Evolutionary conservation across 805 yeast genomes (phyloP).

Genomic region (Suhomyces pyralidae): DNA sequence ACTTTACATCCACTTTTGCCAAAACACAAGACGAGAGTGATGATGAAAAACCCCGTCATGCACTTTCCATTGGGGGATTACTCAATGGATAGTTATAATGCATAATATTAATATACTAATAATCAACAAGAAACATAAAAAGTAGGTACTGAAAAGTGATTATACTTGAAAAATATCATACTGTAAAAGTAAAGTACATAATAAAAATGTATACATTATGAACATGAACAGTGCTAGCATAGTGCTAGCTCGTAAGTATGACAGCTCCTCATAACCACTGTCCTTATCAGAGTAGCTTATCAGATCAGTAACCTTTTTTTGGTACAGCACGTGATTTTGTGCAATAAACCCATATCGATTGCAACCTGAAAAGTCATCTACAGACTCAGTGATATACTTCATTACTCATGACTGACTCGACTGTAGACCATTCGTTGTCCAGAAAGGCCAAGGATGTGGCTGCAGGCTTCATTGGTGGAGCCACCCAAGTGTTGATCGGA

Average conservation of each 20-base stretch:
- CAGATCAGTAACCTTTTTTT: not conserved
- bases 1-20: conserved; percentile 21
- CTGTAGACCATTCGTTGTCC: conserved; percentile 32
- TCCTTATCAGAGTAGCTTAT: not conserved
- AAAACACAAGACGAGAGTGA: not conserved
- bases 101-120: too few relatives aligned
- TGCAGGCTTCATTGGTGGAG: conserved; percentile 47
- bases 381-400: too few relatives aligned
- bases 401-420: conserved; percentile 13
- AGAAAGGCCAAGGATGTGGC: conserved; percentile 41
- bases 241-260: too few relatives aligned
- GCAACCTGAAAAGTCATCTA: not conserved
- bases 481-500: conserved; percentile 46
- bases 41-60: conserved; percentile 14
- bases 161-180: too few relatives aligned
- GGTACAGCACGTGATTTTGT: conserved; percentile 11
- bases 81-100: conserved; percentile 24
- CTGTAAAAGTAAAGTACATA: too few relatives aligned
- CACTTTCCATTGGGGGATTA: conserved; percentile 40
- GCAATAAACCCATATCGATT: conserved; percentile 7
- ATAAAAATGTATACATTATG: too few relatives aligned
- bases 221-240: too few relatives aligned
- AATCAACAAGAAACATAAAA: too few relatives aligned
- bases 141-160: too few relatives aligned
- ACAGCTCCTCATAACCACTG: not conserved